Conservation (phyloP, 441 rosid genomes). For the Brassica balearica region DNA sequence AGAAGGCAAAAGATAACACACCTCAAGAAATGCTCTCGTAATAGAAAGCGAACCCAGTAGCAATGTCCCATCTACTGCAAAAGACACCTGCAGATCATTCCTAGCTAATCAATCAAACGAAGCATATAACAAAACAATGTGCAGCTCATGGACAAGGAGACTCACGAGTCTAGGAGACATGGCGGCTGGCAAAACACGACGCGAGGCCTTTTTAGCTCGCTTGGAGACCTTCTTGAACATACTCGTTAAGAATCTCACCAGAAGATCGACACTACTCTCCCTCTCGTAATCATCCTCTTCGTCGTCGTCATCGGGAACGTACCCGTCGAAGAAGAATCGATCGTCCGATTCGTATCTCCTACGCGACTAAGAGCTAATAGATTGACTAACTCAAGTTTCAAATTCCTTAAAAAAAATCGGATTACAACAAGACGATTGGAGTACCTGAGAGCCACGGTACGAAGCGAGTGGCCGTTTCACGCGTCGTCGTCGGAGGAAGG, state of each 20-base stretch:
- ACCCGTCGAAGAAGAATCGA: constrained; percentile 50
- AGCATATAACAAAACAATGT: background rate
- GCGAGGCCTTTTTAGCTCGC: constrained; percentile 76
- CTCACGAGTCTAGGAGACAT: constrained; percentile 72
- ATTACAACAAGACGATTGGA: background rate
- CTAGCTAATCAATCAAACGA: background rate
- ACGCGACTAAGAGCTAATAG: constrained; percentile 47
- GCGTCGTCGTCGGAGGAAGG: constrained; percentile 37
- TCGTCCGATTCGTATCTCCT: constrained; percentile 48
- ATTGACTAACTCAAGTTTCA: background rate
- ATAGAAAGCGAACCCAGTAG: constrained; percentile 72
- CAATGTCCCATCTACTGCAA: constrained; percentile 84
- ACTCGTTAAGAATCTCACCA: constrained; percentile 64
- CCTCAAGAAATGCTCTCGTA: constrained; percentile 78
- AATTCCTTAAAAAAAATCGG: background rate
- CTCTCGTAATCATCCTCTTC: constrained; percentile 60
- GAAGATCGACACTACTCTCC: constrained; percentile 76
- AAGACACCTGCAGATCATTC: constrained; percentile 57
- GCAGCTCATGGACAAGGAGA: background rate
- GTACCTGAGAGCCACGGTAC: constrained; percentile 46
- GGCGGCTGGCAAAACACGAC: constrained; percentile 62
- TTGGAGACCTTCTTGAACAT: constrained; percentile 64
- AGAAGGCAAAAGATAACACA: constrained; percentile 30
- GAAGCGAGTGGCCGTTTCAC: constrained; percentile 22
- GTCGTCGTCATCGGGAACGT: constrained; percentile 29